phyloP scores from a whole-genome alignment of 345 rosid genomes.

The Eucalyptus fibrosa region DNA sequence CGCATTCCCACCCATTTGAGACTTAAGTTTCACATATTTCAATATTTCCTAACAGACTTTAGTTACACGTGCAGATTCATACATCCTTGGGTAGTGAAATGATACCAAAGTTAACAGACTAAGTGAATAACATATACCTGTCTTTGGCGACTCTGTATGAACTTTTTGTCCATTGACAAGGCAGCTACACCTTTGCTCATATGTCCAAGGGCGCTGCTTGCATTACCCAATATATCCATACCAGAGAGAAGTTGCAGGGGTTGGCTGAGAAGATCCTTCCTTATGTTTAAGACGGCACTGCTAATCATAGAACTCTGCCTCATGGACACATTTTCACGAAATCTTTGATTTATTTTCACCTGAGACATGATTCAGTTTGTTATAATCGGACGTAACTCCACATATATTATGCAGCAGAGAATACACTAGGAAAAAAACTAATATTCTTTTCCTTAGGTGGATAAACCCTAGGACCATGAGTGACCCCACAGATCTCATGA shows the following conservation, averaged over 20 bases:
- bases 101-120: not conserved
- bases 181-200: slow-evolving; percentile 99
- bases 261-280: slow-evolving; percentile 92
- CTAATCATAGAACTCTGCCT: slow-evolving; percentile 87
- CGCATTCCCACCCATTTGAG: not conserved
- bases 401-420: not conserved
- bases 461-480: not conserved
- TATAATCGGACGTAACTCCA: not conserved
- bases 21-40: not conserved
- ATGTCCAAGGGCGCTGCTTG: slow-evolving; percentile 98
- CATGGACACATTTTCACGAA: slow-evolving; percentile 78
- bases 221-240: slow-evolving; percentile 94
- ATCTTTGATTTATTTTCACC: slow-evolving; percentile 82
- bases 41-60: not conserved
- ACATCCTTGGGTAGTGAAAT: not conserved
- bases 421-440: not conserved
- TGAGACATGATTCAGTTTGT: not conserved
- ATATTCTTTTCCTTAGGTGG: not conserved
- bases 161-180: slow-evolving; percentile 93
- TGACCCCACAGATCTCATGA: not conserved
- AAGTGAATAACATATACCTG: slow-evolving; percentile 40
- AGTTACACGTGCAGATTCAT: not conserved
- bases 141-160: slow-evolving; percentile 91
- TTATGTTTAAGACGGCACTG: slow-evolving; percentile 62
- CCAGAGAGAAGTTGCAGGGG: slow-evolving; percentile 96